These are phyloP conservation scores for Colletotrichum higginsianum DNA, from an alignment of 2,329 filamentous ascomycete species.

Conservation along the genomic window DNA sequence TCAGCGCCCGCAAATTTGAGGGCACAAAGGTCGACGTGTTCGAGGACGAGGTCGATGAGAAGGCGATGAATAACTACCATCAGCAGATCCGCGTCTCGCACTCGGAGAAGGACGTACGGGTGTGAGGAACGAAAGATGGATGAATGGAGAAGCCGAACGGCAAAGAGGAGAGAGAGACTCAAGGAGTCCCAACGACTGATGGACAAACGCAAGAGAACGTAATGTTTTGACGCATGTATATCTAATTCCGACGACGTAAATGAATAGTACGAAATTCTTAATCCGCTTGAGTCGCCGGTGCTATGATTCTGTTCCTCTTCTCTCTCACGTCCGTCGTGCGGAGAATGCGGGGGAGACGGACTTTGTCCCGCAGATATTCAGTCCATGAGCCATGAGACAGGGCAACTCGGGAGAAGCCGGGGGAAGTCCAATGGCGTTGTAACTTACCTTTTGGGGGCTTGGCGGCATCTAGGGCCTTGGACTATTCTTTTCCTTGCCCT, in stretches of 20 bases:
- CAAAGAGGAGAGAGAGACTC: background rate
- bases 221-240: constrained; percentile 37
- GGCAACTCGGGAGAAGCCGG: constrained; percentile 10
- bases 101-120: constrained; percentile 45
- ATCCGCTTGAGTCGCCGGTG: background rate
- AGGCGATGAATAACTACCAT: constrained; percentile 65
- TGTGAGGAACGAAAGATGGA: constrained; percentile 1
- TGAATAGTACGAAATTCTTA: constrained; percentile 27
- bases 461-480: background rate
- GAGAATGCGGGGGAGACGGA: constrained; percentile 29
- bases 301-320: too few species aligned
- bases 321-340: background rate
- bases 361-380: background rate
- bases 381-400: too few species aligned
- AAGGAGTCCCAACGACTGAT: constrained; percentile 1
- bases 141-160: background rate
- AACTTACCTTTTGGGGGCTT: background rate
- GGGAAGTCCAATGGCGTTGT: background rate
- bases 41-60: constrained; percentile 61
- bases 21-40: constrained; percentile 71
- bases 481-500: background rate
- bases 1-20: constrained; percentile 82
- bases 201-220: constrained; percentile 1
- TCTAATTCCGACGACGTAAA: constrained; percentile 37
- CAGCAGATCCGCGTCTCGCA: constrained; percentile 54